Evolutionary conservation across 176 grass and related monocot genomes (phyloP), one percentile per base, ranked within the genome.

Genomic region (Eleusine indica): DNA sequence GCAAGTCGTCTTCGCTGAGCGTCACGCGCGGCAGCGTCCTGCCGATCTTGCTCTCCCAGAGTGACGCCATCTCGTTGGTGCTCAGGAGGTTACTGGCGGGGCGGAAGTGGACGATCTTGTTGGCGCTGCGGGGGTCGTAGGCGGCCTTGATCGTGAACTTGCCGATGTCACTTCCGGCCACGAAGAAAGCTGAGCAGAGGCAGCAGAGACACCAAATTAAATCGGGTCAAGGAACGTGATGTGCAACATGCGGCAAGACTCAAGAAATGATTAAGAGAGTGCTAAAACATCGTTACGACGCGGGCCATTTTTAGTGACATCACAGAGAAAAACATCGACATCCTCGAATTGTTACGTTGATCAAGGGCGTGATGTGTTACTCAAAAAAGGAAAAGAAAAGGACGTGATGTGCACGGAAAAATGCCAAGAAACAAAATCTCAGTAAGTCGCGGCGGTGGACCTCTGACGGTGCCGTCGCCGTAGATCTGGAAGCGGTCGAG

Each of bases 401-500:
- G 7, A 38, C 29, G 64, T 66, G 25, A 38, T 38, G 64, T 15
- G 28, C 62, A 32, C 62, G 4, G 1, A 35, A 35, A 35, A 35
- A 35, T 35, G n/a, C 60, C 62, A 65, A 65, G 25, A 13, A 65
- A 65, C 11, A 13, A 30, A 29, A 29, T 28, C 3, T 10, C 14
- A 51, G 48, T 9, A 32, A 14, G 29, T 35, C 8, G 61, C 25
- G 6, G 56, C 4, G 12, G 14, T 11, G 54, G 63, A 95, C 93
- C 90, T 86, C 68, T 81, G 57, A 90, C 79, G 29, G 63, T 84
- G 82, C 93, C 93, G 25, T 95, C 88, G 3, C 93, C 93, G 48
- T 95, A 92, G 85, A 95, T 92, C 66, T 92, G 82, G 86, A 96
- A 92, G 47, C 83, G 81, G n/a, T 92, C 90, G 22, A 92, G 86